Evolutionary conservation across 306 rosid genomes (phyloP), one percentile per base, ranked within the genome.

Genomic region (Inga leiocalycina): DNA sequence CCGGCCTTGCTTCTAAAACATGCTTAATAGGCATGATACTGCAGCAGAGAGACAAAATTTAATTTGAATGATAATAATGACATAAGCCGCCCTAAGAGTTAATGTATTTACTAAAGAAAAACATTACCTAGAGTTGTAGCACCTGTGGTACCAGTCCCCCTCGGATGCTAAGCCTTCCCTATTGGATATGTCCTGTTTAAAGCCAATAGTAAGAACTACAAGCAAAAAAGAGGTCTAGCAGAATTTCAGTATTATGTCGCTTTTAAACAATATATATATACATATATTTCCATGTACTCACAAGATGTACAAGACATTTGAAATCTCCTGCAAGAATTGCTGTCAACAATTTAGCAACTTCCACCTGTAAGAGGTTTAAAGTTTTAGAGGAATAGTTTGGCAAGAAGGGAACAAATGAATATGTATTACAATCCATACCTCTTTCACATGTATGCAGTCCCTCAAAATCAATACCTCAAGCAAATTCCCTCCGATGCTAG

Each of bases 361-460:
- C 99, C 70, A 71, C 85, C 99, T 96, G 90, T 92, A 85, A 74
- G 20, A 84, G 45, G 65, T 61, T 57, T 37, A 69, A 75, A 52
- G 39, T 78, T 84, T 74, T 54, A 35, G 70, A 56, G 43, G 41
- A 20, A 34, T 30, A 22, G 45, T 27, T 32, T 82, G 76, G 80
- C 84, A 85, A 83, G 67, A 72, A 44, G 62, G 54, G 71, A 67
- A 64, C 37, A 48, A 24, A 16, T 30, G 68, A 51, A 80, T 17
- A 64, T 34, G 32, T 16, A 46, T 48, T 39, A 76, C n/a, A 51
- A 79, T 34, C 12, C 79, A 37, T 72, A 91, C 99, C 98, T 94
- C 97, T 92, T 90, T 96, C 73, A 96, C 95, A 92, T 94, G 99
- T 97, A 96, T 92, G 84, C 99, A 96, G 74, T 96, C 99, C 89